A percentile compares a stretch with the other conserved stretches of the same genome.
Conservation (phyloP, 805 yeast species). For the Candida krabiensis region DNA sequence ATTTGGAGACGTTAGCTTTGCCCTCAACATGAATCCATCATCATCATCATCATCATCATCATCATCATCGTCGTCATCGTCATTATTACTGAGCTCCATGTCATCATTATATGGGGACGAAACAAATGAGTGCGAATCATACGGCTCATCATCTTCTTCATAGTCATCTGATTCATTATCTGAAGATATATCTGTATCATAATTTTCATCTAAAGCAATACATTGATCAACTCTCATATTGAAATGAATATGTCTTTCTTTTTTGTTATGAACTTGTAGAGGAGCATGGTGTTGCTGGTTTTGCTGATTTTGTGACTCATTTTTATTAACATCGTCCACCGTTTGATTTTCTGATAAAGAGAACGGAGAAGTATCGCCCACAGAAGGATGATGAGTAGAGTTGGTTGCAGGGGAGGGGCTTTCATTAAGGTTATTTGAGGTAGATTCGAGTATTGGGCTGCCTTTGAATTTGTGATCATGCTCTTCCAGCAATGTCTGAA, state of each 20-base stretch:
- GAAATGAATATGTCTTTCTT: slow-evolving; percentile 80
- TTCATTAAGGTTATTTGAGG: slow-evolving; percentile 16
- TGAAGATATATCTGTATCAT: slow-evolving; percentile 26
- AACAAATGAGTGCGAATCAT: slow-evolving; percentile 4
- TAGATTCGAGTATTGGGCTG: slow-evolving; percentile 34
- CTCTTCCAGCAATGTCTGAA: slow-evolving; percentile 32
- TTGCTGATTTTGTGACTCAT: slow-evolving; percentile 3
- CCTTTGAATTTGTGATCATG: slow-evolving; percentile 31
- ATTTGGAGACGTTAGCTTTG: slow-evolving; percentile 16
- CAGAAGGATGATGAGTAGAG: slow-evolving; percentile 8
- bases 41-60: slow-evolving; percentile 27
- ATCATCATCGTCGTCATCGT: slow-evolving; percentile 21
- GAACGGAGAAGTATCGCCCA: slow-evolving; percentile 20
- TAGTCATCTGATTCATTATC: slow-evolving; percentile 23
- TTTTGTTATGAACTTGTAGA: slow-evolving; percentile 27
- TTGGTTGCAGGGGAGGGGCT: slow-evolving; percentile 19
- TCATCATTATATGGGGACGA: slow-evolving; percentile 12
- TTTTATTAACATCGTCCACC: slow-evolving; percentile 9
- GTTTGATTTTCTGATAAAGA: slow-evolving; percentile 21
- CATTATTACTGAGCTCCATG: slow-evolving; percentile 30
- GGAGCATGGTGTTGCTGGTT: slow-evolving; percentile 3
- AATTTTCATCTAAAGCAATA: slow-evolving; percentile 57
- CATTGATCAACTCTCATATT: slow-evolving; percentile 95
- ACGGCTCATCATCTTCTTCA: slow-evolving; percentile 29
- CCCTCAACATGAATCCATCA: slow-evolving; percentile 26